Conservation (phyloP, 2,329 filamentous ascomycete species). For the Aspergillus udagawae region DNA sequence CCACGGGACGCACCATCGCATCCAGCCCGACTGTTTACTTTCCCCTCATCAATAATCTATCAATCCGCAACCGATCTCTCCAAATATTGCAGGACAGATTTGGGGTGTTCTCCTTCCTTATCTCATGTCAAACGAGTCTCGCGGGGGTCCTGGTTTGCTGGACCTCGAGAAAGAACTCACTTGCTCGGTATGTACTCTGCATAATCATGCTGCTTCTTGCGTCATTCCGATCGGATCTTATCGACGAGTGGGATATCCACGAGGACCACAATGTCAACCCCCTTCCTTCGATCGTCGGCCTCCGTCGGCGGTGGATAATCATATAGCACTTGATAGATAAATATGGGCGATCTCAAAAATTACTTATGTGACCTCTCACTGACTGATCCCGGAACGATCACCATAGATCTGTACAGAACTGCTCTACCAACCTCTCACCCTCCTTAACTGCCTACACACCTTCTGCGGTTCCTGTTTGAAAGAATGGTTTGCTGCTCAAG, state of each 20-base stretch:
- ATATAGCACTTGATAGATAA: neutral
- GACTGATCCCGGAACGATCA: slow-evolving; percentile 1
- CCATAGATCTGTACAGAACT: slow-evolving; percentile 91
- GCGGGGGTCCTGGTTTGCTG: slow-evolving; percentile 37
- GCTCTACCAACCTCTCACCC: slow-evolving; percentile 82
- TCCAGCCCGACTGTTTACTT: neutral
- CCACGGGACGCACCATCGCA: neutral
- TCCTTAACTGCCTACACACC: slow-evolving; percentile 90
- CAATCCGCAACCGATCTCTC: neutral
- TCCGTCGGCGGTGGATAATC: neutral
- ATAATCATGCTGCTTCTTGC: neutral
- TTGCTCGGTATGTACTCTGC: slow-evolving; percentile 71
- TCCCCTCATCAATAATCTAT: neutral
- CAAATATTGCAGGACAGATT: neutral
- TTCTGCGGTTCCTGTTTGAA: slow-evolving; percentile 95
- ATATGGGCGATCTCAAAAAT: neutral
- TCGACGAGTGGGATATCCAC: neutral
- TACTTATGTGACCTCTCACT: neutral
- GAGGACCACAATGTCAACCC: neutral
- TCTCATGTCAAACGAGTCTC: slow-evolving; percentile 17
- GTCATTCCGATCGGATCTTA: neutral
- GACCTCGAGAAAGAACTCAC: slow-evolving; percentile 92
- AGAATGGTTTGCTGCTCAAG: slow-evolving; percentile 90
- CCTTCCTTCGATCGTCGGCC: neutral
- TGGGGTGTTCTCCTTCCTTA: neutral